Conservation (phyloP, 2,329 filamentous ascomycete species). For the Pseudogymnoascus sp. region DNA sequence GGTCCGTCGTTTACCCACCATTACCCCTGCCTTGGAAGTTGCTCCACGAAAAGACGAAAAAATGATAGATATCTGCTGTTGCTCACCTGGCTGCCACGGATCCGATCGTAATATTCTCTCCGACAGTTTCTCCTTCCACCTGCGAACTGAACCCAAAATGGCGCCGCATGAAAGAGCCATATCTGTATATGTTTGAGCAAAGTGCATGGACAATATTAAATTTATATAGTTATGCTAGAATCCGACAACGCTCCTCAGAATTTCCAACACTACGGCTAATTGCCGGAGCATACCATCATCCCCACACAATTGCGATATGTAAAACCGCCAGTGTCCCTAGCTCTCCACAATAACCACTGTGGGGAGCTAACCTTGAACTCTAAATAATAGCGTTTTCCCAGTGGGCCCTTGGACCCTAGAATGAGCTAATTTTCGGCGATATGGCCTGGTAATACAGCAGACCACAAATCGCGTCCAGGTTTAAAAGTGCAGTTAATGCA, state of each 20-base stretch:
- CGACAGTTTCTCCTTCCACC: conserved; percentile 20
- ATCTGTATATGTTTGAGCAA: not conserved
- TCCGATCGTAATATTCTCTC: conserved; percentile 27
- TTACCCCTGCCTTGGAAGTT: not conserved
- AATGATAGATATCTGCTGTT: not conserved
- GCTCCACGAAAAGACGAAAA: conserved; percentile 10
- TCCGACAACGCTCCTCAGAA: not conserved
- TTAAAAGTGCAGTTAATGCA: not conserved
- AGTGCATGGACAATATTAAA: not conserved
- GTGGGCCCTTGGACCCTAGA: not conserved
- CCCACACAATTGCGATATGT: too few relatives aligned
- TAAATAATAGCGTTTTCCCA: not conserved
- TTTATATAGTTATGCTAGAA: not conserved
- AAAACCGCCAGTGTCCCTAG: too few relatives aligned
- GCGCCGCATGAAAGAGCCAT: not conserved
- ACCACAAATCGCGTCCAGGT: not conserved
- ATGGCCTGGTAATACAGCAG: not conserved
- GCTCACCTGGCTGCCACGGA: conserved; percentile 15
- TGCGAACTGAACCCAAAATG: conserved; percentile 7
- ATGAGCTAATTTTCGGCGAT: not conserved
- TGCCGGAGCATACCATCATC: not conserved
- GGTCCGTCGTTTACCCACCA: not conserved
- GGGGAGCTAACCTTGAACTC: not conserved
- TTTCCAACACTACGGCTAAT: not conserved
- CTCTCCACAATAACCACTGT: too few relatives aligned